These are phyloP conservation scores for Moesziomyces sp. DNA, from an alignment of 1,284 basidiomycete genomes.

Conservation along the genomic window DNA sequence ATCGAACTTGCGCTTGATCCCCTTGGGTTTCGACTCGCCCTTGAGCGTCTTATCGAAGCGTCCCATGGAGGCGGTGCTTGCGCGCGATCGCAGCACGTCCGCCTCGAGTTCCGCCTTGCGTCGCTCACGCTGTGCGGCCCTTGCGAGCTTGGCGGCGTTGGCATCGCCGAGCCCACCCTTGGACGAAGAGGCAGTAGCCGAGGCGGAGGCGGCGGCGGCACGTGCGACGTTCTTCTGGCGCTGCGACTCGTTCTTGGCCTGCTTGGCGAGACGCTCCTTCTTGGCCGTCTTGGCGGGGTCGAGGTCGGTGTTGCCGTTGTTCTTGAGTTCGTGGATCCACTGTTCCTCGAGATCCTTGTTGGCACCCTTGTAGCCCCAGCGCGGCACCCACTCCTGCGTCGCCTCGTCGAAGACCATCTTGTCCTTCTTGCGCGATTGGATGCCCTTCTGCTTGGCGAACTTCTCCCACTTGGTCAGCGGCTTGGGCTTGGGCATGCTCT, in stretches of 20 bases:
- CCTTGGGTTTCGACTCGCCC: slow-evolving; percentile 81
- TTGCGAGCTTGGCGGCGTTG: slow-evolving; percentile 49
- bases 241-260: slow-evolving; percentile 87
- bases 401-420: slow-evolving; percentile 94
- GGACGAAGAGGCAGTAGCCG: slow-evolving; percentile 2
- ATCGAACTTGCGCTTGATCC: slow-evolving; percentile 93
- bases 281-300: slow-evolving; percentile 83
- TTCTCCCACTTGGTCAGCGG: slow-evolving; percentile 95
- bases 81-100: slow-evolving; percentile 80
- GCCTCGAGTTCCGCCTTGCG: slow-evolving; percentile 81
- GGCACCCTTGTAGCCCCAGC: slow-evolving; percentile 84
- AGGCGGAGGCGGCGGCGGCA: slow-evolving; percentile 19
- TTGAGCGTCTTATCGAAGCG: slow-evolving; percentile 84
- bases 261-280: slow-evolving; percentile 80
- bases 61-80: slow-evolving; percentile 92
- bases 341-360: slow-evolving; percentile 88
- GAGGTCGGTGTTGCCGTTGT: slow-evolving; percentile 77
- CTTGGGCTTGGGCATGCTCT: slow-evolving; percentile 91
- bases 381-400: slow-evolving; percentile 87
- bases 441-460: slow-evolving; percentile 94
- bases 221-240: slow-evolving; percentile 81
- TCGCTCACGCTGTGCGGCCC: slow-evolving; percentile 69
- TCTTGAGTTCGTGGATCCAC: slow-evolving; percentile 91
- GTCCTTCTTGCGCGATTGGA: slow-evolving; percentile 78
- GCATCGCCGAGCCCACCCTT: slow-evolving; percentile 32